phyloP scores from a whole-genome alignment of 2,329 filamentous ascomycete species.

The Hypocrella siamensis region DNA sequence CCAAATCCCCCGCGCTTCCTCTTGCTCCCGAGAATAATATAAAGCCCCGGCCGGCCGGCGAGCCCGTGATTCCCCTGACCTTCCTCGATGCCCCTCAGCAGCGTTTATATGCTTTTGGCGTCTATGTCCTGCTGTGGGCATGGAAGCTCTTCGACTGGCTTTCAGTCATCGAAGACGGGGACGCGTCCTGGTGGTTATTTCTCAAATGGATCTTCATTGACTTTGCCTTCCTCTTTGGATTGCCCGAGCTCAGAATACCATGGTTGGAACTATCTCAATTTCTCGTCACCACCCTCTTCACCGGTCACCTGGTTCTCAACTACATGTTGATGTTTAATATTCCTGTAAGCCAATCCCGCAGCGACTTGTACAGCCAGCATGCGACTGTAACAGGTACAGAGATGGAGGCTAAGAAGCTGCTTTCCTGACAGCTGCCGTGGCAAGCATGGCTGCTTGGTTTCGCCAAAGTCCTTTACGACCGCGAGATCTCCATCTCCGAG shows the following conservation, averaged over 20 bases:
- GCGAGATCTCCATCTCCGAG: conserved; percentile 87
- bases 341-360: conserved; percentile 35
- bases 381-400: not conserved
- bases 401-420: not conserved
- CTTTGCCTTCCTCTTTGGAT: conserved; percentile 68
- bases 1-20: conserved; percentile 23
- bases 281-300: conserved; percentile 54
- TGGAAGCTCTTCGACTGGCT: conserved; percentile 85
- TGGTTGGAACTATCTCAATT: conserved; percentile 86
- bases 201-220: conserved; percentile 89
- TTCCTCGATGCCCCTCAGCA: conserved; percentile 84
- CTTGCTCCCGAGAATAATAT: conserved; percentile 27
- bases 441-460: conserved; percentile 57
- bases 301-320: conserved; percentile 57
- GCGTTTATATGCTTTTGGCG: conserved; percentile 68
- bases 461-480: conserved; percentile 74
- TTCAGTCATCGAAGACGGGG: conserved; percentile 61
- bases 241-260: conserved; percentile 80
- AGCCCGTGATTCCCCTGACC: conserved; percentile 64
- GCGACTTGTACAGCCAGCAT: not conserved
- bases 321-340: conserved; percentile 89
- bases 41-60: conserved; percentile 11
- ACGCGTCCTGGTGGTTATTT: conserved; percentile 79
- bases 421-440: conserved; percentile 46
- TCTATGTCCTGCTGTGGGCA: conserved; percentile 61